A percentile compares a stretch with the other conserved stretches of the same genome.
phyloP scores from a whole-genome alignment of 2,329 filamentous ascomycete genomes.

The Truncatella angustata region DNA sequence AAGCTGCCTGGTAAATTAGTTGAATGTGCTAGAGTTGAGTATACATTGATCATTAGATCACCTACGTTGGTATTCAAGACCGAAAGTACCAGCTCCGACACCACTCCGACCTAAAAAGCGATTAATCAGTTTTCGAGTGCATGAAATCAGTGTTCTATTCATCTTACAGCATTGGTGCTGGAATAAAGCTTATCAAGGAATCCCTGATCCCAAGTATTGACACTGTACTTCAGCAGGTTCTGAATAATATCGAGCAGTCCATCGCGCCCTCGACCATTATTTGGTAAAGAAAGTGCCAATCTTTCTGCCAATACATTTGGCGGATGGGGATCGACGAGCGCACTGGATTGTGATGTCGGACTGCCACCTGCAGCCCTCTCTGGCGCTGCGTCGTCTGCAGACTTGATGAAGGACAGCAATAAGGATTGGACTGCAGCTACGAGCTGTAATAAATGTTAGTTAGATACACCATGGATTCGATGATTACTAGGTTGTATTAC shows the following conservation, averaged over 20 bases:
- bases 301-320: conserved; percentile 57
- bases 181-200: conserved; percentile 95
- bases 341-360: conserved; percentile 43
- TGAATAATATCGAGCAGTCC: conserved; percentile 71
- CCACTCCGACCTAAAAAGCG: conserved; percentile 76
- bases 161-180: conserved; percentile 74
- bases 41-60: too few relatives aligned
- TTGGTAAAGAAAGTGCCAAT: conserved; percentile 58
- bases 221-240: conserved; percentile 76
- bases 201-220: conserved; percentile 98
- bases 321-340: conserved; percentile 61
- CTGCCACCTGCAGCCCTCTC: conserved; percentile 53
- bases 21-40: too few relatives aligned
- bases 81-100: conserved; percentile 80
- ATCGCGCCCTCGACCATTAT: conserved; percentile 61
- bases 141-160: too few relatives aligned
- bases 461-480: too few relatives aligned
- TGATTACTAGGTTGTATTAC: too few relatives aligned
- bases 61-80: conserved; percentile 85
- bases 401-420: conserved; percentile 67
- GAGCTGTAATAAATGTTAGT: conserved; percentile 48
- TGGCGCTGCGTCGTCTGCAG: conserved; percentile 62
- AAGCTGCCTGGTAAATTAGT: conserved; percentile 44
- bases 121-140: too few relatives aligned
- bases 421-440: conserved; percentile 65